Conservation (phyloP, 192 early-diverging fungal species). For the Hyaloraphidium curvatum region DNA sequence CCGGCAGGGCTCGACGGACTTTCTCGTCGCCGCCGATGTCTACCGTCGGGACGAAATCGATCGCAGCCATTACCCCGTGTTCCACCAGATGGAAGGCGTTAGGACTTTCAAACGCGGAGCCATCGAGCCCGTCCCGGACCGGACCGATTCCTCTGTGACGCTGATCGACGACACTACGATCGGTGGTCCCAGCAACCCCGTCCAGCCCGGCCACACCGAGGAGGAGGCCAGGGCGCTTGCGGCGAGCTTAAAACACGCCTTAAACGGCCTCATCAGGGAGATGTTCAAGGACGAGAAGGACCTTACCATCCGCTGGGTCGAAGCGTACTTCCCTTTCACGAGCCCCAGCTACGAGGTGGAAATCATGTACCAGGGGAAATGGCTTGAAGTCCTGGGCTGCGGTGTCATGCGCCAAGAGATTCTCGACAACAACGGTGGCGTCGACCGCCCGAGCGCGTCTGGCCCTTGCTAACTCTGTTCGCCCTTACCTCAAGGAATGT, state of each 20-base stretch:
- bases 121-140: background rate
- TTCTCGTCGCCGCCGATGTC: constrained; percentile 91
- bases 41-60: constrained; percentile 96
- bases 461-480: constrained; percentile 1
- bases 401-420: constrained; percentile 79
- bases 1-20: constrained; percentile 26
- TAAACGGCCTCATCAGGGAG: constrained; percentile 62
- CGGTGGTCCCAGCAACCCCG: constrained; percentile 30
- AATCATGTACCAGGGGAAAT: constrained; percentile 75
- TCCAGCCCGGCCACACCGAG: constrained; percentile 45
- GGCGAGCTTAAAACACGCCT: constrained; percentile 51
- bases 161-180: background rate
- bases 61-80: constrained; percentile 84
- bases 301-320: constrained; percentile 82
- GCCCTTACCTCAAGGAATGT: constrained; percentile 18
- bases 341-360: constrained; percentile 95
- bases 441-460: background rate
- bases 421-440: constrained; percentile 39
- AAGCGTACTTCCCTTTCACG: constrained; percentile 89
- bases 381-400: constrained; percentile 87
- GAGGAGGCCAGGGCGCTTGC: constrained; percentile 34
- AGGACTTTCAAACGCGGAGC: constrained; percentile 30
- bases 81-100: constrained; percentile 97
- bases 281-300: constrained; percentile 42
- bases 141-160: background rate